These are phyloP conservation scores for Anaeramoeba flamelloides DNA, from an alignment of 78 protist species.

Conservation along the genomic window DNA sequence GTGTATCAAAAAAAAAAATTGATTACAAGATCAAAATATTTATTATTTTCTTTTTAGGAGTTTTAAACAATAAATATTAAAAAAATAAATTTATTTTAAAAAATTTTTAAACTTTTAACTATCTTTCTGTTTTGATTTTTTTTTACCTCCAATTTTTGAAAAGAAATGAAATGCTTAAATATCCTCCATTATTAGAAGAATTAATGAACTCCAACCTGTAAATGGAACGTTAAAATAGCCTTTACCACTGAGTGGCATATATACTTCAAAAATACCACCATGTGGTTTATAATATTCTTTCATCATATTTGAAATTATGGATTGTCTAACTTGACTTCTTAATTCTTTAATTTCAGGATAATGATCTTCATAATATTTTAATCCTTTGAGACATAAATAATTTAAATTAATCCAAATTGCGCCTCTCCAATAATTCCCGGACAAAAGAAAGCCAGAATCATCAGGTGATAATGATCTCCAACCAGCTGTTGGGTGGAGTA, in stretches of 20 bases:
- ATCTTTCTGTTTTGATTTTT: too few species aligned
- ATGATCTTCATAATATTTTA: not conserved
- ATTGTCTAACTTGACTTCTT: not conserved
- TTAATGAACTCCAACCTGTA: not conserved
- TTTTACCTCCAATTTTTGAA: too few species aligned
- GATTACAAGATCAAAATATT: too few species aligned
- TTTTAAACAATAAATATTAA: too few species aligned
- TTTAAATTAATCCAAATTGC: not conserved
- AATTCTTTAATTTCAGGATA: not conserved
- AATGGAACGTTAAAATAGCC: not conserved
- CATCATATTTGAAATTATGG: not conserved
- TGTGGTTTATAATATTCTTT: not conserved
- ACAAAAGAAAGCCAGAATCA: not conserved
- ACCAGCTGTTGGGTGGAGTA: not conserved
- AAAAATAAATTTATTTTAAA: too few species aligned
- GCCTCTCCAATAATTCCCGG: conserved; percentile 1
- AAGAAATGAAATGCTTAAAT: too few species aligned
- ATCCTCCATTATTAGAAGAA: not conserved
- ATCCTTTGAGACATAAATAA: not conserved
- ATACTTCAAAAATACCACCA: not conserved
- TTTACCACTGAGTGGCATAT: not conserved
- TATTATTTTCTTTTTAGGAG: too few species aligned
- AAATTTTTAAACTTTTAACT: too few species aligned
- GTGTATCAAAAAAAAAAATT: too few species aligned
- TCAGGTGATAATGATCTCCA: not conserved